Evolutionary conservation across 441 rosid species (phyloP).

Genomic region (Aleurites moluccanus): DNA sequence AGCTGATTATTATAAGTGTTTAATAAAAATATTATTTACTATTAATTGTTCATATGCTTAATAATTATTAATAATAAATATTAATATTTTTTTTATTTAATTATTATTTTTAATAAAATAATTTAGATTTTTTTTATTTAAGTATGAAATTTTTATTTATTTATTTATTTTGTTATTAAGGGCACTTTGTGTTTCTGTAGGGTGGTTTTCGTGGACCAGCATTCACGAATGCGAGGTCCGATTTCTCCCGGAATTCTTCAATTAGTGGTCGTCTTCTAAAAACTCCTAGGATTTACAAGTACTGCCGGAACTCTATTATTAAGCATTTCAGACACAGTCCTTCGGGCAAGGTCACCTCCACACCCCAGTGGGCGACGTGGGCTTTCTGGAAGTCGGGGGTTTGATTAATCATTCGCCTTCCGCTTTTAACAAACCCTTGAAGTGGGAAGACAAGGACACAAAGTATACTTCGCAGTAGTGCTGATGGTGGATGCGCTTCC

Average conservation of each 20-base stretch:
- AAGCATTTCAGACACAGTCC: slow-evolving; percentile 60
- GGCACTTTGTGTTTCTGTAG: slow-evolving; percentile 39
- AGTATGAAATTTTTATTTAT: too few relatives aligned
- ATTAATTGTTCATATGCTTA: too few relatives aligned
- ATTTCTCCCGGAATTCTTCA: slow-evolving; percentile 76
- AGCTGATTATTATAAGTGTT: too few relatives aligned
- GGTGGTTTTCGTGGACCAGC: slow-evolving; percentile 78
- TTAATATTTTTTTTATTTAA: too few relatives aligned
- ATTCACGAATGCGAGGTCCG: slow-evolving; percentile 72
- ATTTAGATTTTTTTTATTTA: too few relatives aligned
- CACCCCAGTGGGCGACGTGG: slow-evolving; percentile 83
- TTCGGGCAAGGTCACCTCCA: slow-evolving; percentile 67
- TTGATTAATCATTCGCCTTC: slow-evolving; percentile 64
- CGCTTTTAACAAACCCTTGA: slow-evolving; percentile 57
- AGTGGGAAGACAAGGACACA: slow-evolving; percentile 81
- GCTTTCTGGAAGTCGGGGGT: slow-evolving; percentile 87
- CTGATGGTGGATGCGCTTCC: slow-evolving; percentile 11
- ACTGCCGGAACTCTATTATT: slow-evolving; percentile 73
- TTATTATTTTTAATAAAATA: too few relatives aligned
- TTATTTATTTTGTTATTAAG: too few relatives aligned
- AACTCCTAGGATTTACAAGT: slow-evolving; percentile 58
- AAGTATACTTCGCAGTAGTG: slow-evolving; percentile 31
- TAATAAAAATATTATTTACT: too few relatives aligned
- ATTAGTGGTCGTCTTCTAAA: slow-evolving; percentile 57
- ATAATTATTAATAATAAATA: too few relatives aligned